Evolutionary conservation across 1,139 yeast genomes (phyloP).

Genomic region (Candida frijolesensis): DNA sequence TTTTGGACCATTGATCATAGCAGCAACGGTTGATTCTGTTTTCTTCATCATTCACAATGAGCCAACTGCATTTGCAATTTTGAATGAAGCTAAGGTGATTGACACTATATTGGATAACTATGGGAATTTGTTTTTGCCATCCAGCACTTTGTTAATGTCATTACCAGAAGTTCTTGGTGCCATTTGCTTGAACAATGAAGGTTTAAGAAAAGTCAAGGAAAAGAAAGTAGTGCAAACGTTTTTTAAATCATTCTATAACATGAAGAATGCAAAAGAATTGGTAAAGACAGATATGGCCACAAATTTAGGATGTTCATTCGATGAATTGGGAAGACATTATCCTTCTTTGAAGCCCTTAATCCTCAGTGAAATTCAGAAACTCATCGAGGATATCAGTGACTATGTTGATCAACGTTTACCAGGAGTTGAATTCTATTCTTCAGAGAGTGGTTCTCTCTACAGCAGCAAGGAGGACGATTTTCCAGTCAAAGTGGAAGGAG

Average conservation of each 20-base stretch:
- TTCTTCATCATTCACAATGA: slow-evolving; percentile 83
- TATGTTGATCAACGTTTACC: slow-evolving; percentile 36
- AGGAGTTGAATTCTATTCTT: slow-evolving; percentile 45
- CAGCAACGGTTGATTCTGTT: slow-evolving; percentile 66
- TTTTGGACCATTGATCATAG: slow-evolving; percentile 73
- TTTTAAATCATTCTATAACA: slow-evolving; percentile 53
- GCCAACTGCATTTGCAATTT: slow-evolving; percentile 83
- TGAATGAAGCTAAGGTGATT: slow-evolving; percentile 77
- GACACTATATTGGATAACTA: slow-evolving; percentile 64
- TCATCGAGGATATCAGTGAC: slow-evolving; percentile 51
- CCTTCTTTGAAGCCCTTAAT: slow-evolving; percentile 68
- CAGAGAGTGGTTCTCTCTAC: slow-evolving; percentile 47
- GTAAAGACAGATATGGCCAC: slow-evolving; percentile 48
- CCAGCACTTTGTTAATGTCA: slow-evolving; percentile 59
- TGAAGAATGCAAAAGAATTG: slow-evolving; percentile 50
- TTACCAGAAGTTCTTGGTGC: slow-evolving; percentile 85
- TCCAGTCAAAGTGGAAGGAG: slow-evolving; percentile 39
- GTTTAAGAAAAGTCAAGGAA: slow-evolving; percentile 58
- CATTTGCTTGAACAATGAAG: slow-evolving; percentile 74
- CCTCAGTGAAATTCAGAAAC: slow-evolving; percentile 46
- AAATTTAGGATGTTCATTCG: slow-evolving; percentile 69
- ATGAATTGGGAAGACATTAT: slow-evolving; percentile 83
- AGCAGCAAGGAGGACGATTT: slow-evolving; percentile 38
- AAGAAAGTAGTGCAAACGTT: slow-evolving; percentile 48
- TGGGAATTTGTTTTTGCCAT: slow-evolving; percentile 52